Conservation (phyloP, 2,329 filamentous ascomycete genomes). For the Orbilia brochopaga region DNA sequence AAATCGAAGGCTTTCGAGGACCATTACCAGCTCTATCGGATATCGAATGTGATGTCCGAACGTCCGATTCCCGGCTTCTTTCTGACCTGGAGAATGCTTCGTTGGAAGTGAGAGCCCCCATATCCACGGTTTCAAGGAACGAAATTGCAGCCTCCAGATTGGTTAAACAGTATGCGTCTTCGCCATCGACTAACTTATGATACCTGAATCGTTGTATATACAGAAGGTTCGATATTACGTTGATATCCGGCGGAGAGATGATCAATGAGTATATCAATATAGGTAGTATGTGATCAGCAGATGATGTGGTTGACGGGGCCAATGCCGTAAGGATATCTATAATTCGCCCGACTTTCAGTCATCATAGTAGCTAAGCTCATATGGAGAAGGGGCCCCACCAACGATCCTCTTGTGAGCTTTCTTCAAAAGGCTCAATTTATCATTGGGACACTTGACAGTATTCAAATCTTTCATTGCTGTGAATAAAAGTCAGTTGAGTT, state of each 20-base stretch:
- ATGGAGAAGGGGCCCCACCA: conserved; percentile 75
- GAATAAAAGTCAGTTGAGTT: neutral
- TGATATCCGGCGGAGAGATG: conserved; percentile 81
- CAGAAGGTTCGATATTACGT: conserved; percentile 89
- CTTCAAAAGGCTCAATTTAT: conserved; percentile 87
- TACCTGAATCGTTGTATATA: conserved; percentile 93
- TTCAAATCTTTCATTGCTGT: conserved; percentile 78
- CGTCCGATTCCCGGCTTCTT: neutral
- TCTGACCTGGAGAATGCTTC: neutral
- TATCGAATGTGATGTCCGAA: neutral
- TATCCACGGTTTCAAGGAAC: conserved; percentile 92
- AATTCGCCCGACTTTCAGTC: conserved; percentile 16
- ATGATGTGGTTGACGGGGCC: conserved; percentile 71
- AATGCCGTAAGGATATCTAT: conserved; percentile 63
- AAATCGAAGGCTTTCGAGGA: neutral
- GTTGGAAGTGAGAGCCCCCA: conserved; percentile 71
- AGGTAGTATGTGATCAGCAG: conserved; percentile 94
- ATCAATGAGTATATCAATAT: conserved; percentile 96
- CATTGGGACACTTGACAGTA: conserved; percentile 82
- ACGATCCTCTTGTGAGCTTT: conserved; percentile 92
- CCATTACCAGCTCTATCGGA: neutral
- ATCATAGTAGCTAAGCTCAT: conserved; percentile 58
- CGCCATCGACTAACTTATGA: conserved; percentile 74
- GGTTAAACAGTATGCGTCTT: conserved; percentile 93
- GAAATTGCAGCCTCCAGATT: conserved; percentile 94